Evolutionary conservation across 2,329 filamentous ascomycete species (phyloP).

Genomic region (Elsinoe australis): DNA sequence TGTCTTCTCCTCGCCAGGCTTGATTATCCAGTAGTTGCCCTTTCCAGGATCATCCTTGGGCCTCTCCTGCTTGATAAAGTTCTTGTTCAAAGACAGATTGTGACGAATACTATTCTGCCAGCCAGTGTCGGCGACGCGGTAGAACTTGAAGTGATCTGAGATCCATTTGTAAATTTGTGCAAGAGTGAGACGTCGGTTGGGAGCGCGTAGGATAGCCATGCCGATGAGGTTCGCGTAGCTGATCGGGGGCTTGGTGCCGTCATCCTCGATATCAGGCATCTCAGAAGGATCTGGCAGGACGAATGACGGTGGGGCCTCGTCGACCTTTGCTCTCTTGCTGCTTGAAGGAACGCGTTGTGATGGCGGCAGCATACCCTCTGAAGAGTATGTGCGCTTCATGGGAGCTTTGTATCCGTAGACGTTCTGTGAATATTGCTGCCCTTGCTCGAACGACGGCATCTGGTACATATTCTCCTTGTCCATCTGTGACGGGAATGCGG

Average conservation of each 20-base stretch:
- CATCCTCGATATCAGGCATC: conserved; percentile 75
- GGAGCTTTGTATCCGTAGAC: conserved; percentile 42
- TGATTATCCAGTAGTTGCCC: conserved; percentile 94
- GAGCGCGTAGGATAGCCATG: conserved; percentile 89
- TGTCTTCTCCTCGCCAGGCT: conserved; percentile 77
- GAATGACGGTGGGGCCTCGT: conserved; percentile 40
- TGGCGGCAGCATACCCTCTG: conserved; percentile 14
- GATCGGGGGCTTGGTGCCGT: conserved; percentile 79
- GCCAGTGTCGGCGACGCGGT: conserved; percentile 72
- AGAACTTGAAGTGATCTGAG: conserved; percentile 86
- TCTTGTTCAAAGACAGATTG: conserved; percentile 94
- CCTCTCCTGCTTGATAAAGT: conserved; percentile 89
- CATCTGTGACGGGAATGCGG: conserved; percentile 38
- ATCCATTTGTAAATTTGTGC: conserved; percentile 99
- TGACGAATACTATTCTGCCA: conserved; percentile 99
- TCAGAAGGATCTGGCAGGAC: conserved; percentile 63
- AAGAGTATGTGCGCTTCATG: conserved; percentile 41
- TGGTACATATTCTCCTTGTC: conserved; percentile 45
- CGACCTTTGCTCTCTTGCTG: conserved; percentile 60
- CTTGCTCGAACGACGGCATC: conserved; percentile 32
- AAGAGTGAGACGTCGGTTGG: conserved; percentile 74
- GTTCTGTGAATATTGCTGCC: conserved; percentile 27
- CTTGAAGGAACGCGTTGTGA: conserved; percentile 27
- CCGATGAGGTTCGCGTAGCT: conserved; percentile 94
- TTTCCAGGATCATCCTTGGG: conserved; percentile 97